A percentile compares a stretch with the other conserved stretches of the same genome.
Evolutionary conservation across 495 filamentous ascomycete genomes (phyloP).

Genomic region (Pseudotulostoma volvatum): DNA sequence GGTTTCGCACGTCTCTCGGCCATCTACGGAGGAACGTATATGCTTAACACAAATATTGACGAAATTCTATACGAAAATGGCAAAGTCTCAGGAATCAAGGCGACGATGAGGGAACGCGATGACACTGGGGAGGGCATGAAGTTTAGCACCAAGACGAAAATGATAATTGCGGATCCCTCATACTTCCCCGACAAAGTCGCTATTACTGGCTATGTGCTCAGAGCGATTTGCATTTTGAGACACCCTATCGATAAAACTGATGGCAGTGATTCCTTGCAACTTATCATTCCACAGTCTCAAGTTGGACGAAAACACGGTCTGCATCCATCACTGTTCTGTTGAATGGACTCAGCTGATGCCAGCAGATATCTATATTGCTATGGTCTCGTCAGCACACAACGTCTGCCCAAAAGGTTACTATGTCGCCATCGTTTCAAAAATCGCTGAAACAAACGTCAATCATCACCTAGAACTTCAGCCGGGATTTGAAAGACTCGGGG

Average conservation of each 20-base stretch:
- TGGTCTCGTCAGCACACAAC: slow-evolving; percentile 90
- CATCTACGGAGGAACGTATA: slow-evolving; percentile 97
- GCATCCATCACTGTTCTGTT: slow-evolving; percentile 6
- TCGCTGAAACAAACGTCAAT: slow-evolving; percentile 81
- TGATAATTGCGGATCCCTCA: slow-evolving; percentile 89
- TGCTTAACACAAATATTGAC: slow-evolving; percentile 89
- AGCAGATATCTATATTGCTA: slow-evolving; percentile 91
- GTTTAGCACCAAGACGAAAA: slow-evolving; percentile 88
- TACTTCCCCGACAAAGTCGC: slow-evolving; percentile 87
- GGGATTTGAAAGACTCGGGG: slow-evolving; percentile 83
- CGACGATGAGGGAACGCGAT: slow-evolving; percentile 76
- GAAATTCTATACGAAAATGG: slow-evolving; percentile 67
- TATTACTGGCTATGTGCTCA: slow-evolving; percentile 74
- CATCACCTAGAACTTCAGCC: slow-evolving; percentile 90
- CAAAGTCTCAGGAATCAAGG: slow-evolving; percentile 86
- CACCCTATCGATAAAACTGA: slow-evolving; percentile 83
- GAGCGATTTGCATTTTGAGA: slow-evolving; percentile 93
- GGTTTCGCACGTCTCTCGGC: slow-evolving; percentile 94
- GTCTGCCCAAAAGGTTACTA: slow-evolving; percentile 99
- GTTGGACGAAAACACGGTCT: slow-evolving; percentile 85
- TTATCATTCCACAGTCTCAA: slow-evolving; percentile 96
- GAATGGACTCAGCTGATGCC: slow-evolving; percentile 11
- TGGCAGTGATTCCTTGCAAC: slow-evolving; percentile 77
- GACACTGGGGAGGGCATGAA: slow-evolving; percentile 72
- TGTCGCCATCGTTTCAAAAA: slow-evolving; percentile 94